Conservation (phyloP, 306 rosid species). For the Rubus idaeus region DNA sequence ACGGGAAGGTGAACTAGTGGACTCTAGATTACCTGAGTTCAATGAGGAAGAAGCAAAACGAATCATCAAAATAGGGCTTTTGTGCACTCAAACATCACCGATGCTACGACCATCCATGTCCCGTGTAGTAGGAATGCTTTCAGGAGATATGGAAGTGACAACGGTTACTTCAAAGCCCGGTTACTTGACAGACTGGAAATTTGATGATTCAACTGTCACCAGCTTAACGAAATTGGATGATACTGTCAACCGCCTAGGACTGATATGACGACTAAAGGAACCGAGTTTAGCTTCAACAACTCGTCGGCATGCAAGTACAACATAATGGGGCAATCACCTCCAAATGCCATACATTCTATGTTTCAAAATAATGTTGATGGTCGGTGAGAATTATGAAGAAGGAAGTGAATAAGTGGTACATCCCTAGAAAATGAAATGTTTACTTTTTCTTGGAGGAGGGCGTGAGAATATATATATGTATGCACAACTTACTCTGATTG, state of each 20-base stretch:
- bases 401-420: too few species aligned
- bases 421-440: too few species aligned
- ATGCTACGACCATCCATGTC: constrained; percentile 61
- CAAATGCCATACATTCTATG: constrained; percentile 17
- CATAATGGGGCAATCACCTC: constrained; percentile 31
- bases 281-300: constrained; percentile 24
- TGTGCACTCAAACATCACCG: constrained; percentile 69
- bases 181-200: constrained; percentile 64
- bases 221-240: constrained; percentile 27
- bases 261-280: constrained; percentile 26
- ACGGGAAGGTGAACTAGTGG: constrained; percentile 37
- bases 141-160: constrained; percentile 59
- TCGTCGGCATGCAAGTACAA: constrained; percentile 38
- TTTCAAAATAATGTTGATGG: too few species aligned
- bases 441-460: neutral
- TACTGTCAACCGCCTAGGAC: constrained; percentile 24
- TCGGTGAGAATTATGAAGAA: too few species aligned
- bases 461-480: too few species aligned
- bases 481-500: neutral
- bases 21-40: constrained; percentile 38
- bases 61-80: constrained; percentile 44
- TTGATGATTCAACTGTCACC: neutral
- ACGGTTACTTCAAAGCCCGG: constrained; percentile 54
- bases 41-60: constrained; percentile 48
- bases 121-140: constrained; percentile 69